A percentile compares a stretch with the other conserved stretches of the same genome.
phyloP scores from a whole-genome alignment of 345 rosid genomes.

The Capsella bursapastoris region DNA sequence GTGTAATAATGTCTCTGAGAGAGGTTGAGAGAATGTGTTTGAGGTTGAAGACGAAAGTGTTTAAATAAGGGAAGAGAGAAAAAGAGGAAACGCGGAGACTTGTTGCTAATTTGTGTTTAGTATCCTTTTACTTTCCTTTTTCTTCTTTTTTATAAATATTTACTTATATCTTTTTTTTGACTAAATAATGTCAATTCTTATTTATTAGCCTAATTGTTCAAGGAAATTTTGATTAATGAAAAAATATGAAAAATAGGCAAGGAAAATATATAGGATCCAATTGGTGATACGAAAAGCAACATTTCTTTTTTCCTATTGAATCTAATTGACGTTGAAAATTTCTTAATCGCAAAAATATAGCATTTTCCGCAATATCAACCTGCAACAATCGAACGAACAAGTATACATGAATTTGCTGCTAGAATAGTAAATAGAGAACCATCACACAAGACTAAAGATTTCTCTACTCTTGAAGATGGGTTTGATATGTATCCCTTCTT shows the following conservation, averaged over 20 bases:
- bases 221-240: background rate
- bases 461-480: too few species aligned
- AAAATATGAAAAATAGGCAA: background rate
- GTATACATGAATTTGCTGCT: too few species aligned
- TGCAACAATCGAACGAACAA: too few species aligned
- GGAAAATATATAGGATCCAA: background rate
- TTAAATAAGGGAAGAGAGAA: slow-evolving; percentile 25
- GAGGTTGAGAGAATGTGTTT: slow-evolving; percentile 18
- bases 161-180: background rate
- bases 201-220: slow-evolving; percentile 8
- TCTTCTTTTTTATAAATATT: background rate
- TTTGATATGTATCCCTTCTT: too few species aligned
- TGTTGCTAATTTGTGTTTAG: slow-evolving; percentile 27
- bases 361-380: too few species aligned
- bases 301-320: too few species aligned
- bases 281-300: too few species aligned
- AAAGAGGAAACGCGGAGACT: slow-evolving; percentile 35
- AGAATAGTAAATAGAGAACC: too few species aligned
- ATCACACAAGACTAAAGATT: too few species aligned
- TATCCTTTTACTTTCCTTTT: slow-evolving; percentile 23
- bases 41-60: slow-evolving; percentile 30
- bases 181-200: background rate
- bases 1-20: slow-evolving; percentile 1
- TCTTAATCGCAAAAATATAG: too few species aligned
- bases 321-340: too few species aligned